These are phyloP conservation scores for Aspergillus spinulosporus DNA, from an alignment of 2,329 filamentous ascomycete genomes.

Conservation along the genomic window DNA sequence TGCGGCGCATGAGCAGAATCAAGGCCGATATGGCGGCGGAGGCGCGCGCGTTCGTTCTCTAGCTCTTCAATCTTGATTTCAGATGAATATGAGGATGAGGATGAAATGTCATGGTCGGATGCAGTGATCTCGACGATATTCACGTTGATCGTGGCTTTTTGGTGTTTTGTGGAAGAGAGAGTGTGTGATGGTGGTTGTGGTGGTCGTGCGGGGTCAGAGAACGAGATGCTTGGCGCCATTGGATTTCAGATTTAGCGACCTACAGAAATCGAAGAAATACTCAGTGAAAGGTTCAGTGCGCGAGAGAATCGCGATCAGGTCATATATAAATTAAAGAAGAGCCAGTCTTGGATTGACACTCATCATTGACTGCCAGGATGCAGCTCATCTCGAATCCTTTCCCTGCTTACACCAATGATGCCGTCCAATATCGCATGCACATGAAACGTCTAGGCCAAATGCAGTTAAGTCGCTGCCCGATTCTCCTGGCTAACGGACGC, in stretches of 20 bases:
- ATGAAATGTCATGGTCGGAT: background rate
- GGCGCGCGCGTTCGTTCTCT: background rate
- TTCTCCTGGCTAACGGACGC: background rate
- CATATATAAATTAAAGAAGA: no score
- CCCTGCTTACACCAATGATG: background rate
- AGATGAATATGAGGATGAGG: background rate
- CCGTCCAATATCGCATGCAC: background rate
- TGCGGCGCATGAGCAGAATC: background rate
- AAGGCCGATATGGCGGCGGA: slow-evolving; percentile 8
- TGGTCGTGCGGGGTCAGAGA: background rate
- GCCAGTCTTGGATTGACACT: no score
- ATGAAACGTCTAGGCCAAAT: background rate
- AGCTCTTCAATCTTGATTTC: background rate
- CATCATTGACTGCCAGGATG: background rate
- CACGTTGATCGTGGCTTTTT: background rate
- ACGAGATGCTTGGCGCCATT: slow-evolving; percentile 3
- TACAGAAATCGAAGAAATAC: no score
- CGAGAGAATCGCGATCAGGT: no score
- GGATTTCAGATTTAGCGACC: background rate
- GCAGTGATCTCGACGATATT: background rate
- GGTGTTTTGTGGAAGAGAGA: background rate
- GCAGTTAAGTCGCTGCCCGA: background rate
- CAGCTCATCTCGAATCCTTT: background rate
- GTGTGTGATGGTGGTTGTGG: background rate
- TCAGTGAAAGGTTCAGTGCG: no score